A percentile compares a stretch with the other conserved stretches of the same genome.
Evolutionary conservation across 768 basidiomycete genomes (phyloP).

Genomic region (Rhizopogon vinicolor): DNA sequence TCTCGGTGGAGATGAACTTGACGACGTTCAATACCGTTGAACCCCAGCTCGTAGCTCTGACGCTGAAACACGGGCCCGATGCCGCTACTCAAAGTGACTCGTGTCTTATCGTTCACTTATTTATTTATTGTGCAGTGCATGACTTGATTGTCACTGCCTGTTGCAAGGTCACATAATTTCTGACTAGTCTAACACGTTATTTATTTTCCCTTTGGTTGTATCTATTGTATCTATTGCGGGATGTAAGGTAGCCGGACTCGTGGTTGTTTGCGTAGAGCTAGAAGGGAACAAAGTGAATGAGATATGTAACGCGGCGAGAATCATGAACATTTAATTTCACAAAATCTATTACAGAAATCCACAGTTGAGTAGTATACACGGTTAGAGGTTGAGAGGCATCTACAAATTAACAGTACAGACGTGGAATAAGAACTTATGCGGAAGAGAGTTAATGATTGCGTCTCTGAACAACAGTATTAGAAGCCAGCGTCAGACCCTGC

Average conservation of each 20-base stretch:
- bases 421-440: background rate
- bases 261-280: background rate
- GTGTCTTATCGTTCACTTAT: background rate
- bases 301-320: background rate
- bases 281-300: background rate
- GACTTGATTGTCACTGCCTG: no score
- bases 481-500: slow-evolving; percentile 5
- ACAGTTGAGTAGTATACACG: no score
- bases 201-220: no score
- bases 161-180: no score
- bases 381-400: slow-evolving; percentile 50
- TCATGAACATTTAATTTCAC: background rate
- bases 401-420: slow-evolving; percentile 4
- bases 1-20: background rate
- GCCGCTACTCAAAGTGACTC: background rate
- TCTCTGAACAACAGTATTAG: background rate
- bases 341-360: background rate
- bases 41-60: background rate
- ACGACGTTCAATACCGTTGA: background rate
- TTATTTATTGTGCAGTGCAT: background rate
- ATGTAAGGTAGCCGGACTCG: background rate
- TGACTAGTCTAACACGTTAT: no score
- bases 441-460: background rate
- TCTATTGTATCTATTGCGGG: no score
- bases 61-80: background rate